Evolutionary conservation across 306 rosid species (phyloP), one percentile per base, ranked within the genome.

Genomic region (Acmispon strigosus): DNA sequence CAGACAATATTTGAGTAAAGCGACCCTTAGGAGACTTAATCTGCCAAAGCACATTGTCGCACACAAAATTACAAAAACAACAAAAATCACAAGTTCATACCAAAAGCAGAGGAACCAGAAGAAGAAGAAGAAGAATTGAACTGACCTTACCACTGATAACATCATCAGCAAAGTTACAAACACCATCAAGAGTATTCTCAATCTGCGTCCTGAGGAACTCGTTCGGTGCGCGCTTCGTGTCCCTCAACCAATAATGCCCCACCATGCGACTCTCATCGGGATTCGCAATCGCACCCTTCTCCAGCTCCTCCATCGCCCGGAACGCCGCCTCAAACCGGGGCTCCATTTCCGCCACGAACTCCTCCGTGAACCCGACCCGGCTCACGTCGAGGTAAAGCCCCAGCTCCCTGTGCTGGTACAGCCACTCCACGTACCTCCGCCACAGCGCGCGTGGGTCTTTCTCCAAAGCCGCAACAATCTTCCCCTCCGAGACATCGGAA

Each of bases 201-300:
- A 92, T 92, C 92, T 86, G 87, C 22, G 69, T 5, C 72, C 11
- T 86, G 59, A 92, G 80, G 10, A 82, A 76, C n/a, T 87, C 13
- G 17, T 10, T 91, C 0, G 97, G 93, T 6, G 97, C 93, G 9
- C 77, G 88, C 39, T 76, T 76, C 4, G 96, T 60, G 44, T 80
- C 87, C 73, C 97, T 72, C 18, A 92, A 75, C 97, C 97, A 92
- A 44, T 92, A 92, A 81, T 92, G 97, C 0, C 97, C 97, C 20
- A 92, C 97, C 97, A 89, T 92, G 18, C 97, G 88, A 17, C 89
- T 78, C 61, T 92, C 97, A 10, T 92, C 97, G 15, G 97, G 96
- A 41, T 92, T 92, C 8, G 97, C 94, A 75, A 92, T 87, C 54
- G 97, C 88, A 3, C 97, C 97, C 6, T 72, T 87, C 85, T 92